Evolutionary conservation across 192 early-diverging fungal genomes (phyloP), one percentile per base, ranked within the genome.

Genomic region (Umbelopsis vinacea): DNA sequence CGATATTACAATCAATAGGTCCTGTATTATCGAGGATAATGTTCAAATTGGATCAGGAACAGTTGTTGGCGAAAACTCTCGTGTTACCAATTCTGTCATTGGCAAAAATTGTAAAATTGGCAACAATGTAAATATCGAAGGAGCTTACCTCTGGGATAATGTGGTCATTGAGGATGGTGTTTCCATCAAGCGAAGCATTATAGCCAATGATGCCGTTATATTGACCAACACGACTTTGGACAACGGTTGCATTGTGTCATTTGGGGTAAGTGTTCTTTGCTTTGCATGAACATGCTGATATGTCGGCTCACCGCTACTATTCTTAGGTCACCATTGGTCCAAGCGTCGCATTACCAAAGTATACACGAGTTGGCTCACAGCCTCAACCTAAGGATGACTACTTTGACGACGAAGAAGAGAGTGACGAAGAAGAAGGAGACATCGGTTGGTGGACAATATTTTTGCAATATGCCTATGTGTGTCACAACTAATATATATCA

Each of bases 101-200:
- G 96, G 97, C 37, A 78, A 87, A 46, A 86, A 88, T 46, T 97
- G 96, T 81, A 69, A 70, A 21, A 93, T 99, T 78, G 94, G 93
- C 3, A 84, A 85, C 26, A 87, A 92, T 73, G 92, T 94, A 15
- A 77, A 81, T 40, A 90, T 99, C 52, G 83, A 94, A 35, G 91
- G 89, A 33, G 90, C 93, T 6, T 97, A 95, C 67, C 81, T 99
- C 67, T 96, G 95, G 92, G 92, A 95, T 74, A 83, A 86, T 66
- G 85, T 87, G 14, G 80, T 74, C 19, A 89, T 98, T 50, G 90
- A 80, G 33, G 83, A 91, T 71, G 86, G 90, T 71, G 91, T 89
- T 66, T 74, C 74, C 10, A 82, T 99, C 22, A 79, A 83, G 38
- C 71, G 84, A 21, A 87, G 90, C 14, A 95, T 99, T 55, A 66